These are phyloP conservation scores for Pseudogymnoascus sp. DNA, from an alignment of 2,329 filamentous ascomycete species.

Conservation along the genomic window DNA sequence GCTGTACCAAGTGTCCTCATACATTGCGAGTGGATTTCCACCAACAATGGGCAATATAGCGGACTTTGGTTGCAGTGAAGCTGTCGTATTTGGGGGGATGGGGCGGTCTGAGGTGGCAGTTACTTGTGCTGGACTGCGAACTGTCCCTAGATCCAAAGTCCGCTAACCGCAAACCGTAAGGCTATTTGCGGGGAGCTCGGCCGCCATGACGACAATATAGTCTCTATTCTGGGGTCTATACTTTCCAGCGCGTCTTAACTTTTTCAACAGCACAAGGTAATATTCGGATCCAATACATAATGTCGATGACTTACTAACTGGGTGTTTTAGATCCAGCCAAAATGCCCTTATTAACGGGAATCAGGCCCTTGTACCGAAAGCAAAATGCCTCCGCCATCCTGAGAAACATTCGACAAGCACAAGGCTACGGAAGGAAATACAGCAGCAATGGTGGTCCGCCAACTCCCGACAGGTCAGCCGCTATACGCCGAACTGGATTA, in stretches of 20 bases:
- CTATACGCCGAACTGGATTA: slow-evolving; percentile 15
- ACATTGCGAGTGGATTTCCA: slow-evolving; percentile 45
- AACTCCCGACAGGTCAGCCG: neutral
- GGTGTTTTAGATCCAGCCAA: neutral
- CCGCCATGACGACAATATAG: slow-evolving; percentile 7
- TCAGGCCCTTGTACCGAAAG: neutral
- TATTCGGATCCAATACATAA: neutral
- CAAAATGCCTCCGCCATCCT: neutral
- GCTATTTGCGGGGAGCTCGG: slow-evolving; percentile 7
- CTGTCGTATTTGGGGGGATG: slow-evolving; percentile 6
- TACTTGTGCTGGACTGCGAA: neutral
- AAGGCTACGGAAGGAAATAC: neutral
- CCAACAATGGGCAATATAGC: slow-evolving; percentile 3
- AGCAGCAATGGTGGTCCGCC: neutral
- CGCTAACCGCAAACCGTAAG: slow-evolving; percentile 1
- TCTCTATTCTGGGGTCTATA: neutral
- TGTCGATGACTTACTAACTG: neutral
- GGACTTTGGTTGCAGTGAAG: neutral
- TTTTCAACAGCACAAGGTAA: neutral
- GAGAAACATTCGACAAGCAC: slow-evolving; percentile 7
- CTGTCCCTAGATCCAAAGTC: slow-evolving; percentile 1
- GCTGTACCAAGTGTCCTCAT: slow-evolving; percentile 80
- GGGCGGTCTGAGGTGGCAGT: slow-evolving; percentile 6
- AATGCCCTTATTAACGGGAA: slow-evolving; percentile 5
- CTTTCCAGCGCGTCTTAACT: neutral